Conservation (phyloP, 23 red algal species). For the Gracilariopsis chorda region DNA sequence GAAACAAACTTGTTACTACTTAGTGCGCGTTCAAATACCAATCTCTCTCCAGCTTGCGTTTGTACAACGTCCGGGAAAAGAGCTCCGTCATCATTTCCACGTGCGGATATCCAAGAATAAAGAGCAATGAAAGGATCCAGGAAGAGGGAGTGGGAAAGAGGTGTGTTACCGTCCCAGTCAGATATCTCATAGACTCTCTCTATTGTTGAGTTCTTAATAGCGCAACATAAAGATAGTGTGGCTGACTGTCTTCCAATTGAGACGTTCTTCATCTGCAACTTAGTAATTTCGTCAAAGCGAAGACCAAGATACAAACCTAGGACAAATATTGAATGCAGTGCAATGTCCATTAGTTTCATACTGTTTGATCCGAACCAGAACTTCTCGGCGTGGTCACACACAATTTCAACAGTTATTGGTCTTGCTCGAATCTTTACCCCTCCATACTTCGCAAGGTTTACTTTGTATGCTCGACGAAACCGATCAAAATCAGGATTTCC, state of each 20-base stretch:
- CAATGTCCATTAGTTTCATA: background rate
- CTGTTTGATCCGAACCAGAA: background rate
- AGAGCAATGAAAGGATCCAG: constrained; percentile 26
- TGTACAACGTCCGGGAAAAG: too few species aligned
- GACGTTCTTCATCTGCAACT: constrained; percentile 2
- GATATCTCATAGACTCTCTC: background rate
- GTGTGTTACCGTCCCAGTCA: background rate
- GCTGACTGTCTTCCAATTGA: background rate
- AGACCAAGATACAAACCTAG: background rate
- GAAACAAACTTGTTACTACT: too few species aligned
- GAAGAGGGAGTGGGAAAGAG: background rate
- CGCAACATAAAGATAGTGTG: background rate
- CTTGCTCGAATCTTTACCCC: background rate
- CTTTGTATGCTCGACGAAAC: background rate
- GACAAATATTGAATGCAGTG: background rate
- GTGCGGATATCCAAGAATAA: background rate
- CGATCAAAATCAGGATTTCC: background rate
- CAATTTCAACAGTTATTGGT: background rate
- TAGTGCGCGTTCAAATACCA: too few species aligned
- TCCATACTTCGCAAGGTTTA: background rate
- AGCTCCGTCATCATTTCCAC: background rate
- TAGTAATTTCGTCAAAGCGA: constrained; percentile 8
- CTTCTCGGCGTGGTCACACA: constrained; percentile 22
- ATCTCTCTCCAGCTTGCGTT: too few species aligned
- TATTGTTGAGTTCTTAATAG: constrained; percentile 28